A percentile compares a stretch with the other conserved stretches of the same genome.
These are phyloP conservation scores for Verticillium albo-atrum DNA, from an alignment of 2,329 filamentous ascomycete species.

Conservation along the genomic window DNA sequence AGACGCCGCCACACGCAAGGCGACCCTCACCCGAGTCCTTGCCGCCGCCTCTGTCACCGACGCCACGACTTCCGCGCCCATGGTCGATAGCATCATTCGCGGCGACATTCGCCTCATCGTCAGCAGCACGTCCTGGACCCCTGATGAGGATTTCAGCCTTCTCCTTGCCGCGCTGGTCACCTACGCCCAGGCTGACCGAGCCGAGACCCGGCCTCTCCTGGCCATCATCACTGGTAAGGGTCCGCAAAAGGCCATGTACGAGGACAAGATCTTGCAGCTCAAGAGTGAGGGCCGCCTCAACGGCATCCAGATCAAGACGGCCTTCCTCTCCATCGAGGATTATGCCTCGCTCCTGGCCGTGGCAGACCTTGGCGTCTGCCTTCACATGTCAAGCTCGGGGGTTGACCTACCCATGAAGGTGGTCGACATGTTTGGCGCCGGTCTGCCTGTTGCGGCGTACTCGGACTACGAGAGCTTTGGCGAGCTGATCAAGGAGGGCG, in stretches of 20 bases:
- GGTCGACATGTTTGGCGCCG: conserved; percentile 97
- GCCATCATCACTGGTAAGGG: conserved; percentile 95
- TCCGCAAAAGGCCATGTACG: conserved; percentile 73
- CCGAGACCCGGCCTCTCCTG: conserved; percentile 54
- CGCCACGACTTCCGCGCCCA: conserved; percentile 32
- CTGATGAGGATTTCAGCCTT: conserved; percentile 90
- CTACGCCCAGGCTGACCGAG: conserved; percentile 57
- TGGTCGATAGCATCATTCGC: conserved; percentile 46
- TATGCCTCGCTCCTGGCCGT: conserved; percentile 81
- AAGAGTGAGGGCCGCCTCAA: conserved; percentile 58
- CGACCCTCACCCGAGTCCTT: conserved; percentile 47
- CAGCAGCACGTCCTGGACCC: conserved; percentile 94
- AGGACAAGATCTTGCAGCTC: conserved; percentile 59
- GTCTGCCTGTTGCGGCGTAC: conserved; percentile 86
- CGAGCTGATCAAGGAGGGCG: conserved; percentile 83
- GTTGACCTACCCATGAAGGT: conserved; percentile 99
- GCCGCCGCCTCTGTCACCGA: conserved; percentile 60
- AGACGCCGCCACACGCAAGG: conserved; percentile 33
- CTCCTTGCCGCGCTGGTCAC: conserved; percentile 75
- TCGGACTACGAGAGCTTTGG: conserved; percentile 80
- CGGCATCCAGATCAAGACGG: conserved; percentile 69
- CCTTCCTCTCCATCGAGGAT: conserved; percentile 79
- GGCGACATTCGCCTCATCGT: conserved; percentile 68
- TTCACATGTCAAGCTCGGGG: conserved; percentile 91
- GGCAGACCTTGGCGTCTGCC: conserved; percentile 83